phyloP scores from a whole-genome alignment of 441 rosid species.

The Corymbia citriodora region DNA sequence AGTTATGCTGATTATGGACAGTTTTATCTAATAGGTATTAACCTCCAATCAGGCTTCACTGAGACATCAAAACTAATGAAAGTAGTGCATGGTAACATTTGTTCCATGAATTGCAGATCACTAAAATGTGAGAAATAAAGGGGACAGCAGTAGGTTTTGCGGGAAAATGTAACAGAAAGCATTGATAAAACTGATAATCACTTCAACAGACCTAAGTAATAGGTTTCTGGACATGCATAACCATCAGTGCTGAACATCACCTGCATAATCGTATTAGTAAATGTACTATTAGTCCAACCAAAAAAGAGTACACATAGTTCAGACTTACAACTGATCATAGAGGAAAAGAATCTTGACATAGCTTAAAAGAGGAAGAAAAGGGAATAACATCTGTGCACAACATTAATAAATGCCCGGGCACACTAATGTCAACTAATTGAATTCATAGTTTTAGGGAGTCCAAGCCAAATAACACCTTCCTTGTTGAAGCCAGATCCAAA shows the following conservation, averaged over 20 bases:
- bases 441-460: background rate
- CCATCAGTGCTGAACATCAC: conserved; percentile 99
- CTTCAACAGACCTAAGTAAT: conserved; percentile 67
- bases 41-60: background rate
- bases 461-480: conserved; percentile 51
- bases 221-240: conserved; percentile 84
- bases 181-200: background rate
- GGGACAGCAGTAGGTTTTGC: background rate
- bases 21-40: background rate
- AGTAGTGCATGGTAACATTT: background rate
- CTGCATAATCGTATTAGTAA: conserved; percentile 38
- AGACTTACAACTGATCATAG: background rate
- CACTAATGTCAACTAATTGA: background rate
- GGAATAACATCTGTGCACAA: background rate
- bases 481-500: conserved; percentile 76
- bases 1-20: background rate
- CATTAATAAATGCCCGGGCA: background rate
- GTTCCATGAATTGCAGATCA: background rate
- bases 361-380: background rate
- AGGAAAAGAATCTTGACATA: background rate
- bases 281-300: background rate
- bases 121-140: background rate
- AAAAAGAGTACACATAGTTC: background rate
- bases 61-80: background rate
- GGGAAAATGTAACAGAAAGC: background rate